Evolutionary conservation across 257 asterid genomes (phyloP).

Genomic region (Jasminum sambac): DNA sequence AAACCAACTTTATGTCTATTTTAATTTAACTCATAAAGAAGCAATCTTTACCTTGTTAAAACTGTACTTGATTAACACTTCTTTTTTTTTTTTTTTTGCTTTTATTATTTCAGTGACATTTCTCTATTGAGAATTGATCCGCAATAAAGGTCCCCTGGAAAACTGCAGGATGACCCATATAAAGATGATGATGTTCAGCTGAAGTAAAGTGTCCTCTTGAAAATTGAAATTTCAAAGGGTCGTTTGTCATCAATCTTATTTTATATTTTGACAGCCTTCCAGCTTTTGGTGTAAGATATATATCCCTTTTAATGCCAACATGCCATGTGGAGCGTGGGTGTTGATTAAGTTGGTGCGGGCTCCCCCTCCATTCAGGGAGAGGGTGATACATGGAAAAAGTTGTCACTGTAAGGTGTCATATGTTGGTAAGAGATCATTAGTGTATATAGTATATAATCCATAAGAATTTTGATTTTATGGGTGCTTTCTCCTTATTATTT

Average conservation of each 20-base stretch:
- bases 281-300: no score
- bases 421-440: no score
- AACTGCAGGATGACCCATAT: conserved; percentile 25
- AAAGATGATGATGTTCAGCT: conserved; percentile 21
- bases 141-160: conserved; percentile 15
- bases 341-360: no score
- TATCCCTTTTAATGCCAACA: no score
- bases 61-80: conserved; percentile 12
- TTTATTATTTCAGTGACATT: background rate
- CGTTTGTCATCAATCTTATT: conserved; percentile 3
- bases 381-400: no score
- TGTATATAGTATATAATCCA: no score
- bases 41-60: conserved; percentile 25
- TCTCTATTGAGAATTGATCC: conserved; percentile 29
- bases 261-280: no score
- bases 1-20: conserved; percentile 50
- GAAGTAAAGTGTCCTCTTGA: conserved; percentile 25
- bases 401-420: no score
- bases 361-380: no score
- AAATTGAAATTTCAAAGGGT: background rate
- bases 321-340: no score
- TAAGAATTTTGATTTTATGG: no score
- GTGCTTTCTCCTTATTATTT: no score
- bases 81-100: background rate
- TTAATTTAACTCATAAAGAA: conserved; percentile 31